phyloP scores from a whole-genome alignment of 148 eudicot species.

The Arbutus unedo region DNA sequence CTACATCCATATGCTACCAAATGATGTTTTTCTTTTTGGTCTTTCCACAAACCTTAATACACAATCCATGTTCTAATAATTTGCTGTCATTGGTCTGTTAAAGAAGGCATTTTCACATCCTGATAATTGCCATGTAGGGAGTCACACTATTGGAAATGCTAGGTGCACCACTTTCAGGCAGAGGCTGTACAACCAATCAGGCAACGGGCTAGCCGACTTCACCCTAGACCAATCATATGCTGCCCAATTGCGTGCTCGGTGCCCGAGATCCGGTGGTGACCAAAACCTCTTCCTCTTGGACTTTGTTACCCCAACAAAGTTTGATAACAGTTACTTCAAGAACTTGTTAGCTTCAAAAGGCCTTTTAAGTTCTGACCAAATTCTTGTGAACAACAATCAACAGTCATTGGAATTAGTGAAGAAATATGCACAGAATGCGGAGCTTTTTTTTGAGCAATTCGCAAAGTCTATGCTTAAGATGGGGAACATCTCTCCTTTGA shows the following conservation, averaged over 20 bases:
- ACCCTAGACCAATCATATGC: constrained; percentile 53
- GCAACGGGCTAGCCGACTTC: constrained; percentile 51
- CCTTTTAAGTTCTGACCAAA: constrained; percentile 55
- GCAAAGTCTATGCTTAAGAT: constrained; percentile 76
- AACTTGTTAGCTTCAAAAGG: constrained; percentile 52
- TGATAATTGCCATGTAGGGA: constrained; percentile 36
- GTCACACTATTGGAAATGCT: constrained; percentile 84
- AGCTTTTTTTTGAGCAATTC: constrained; percentile 69
- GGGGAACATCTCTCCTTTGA: constrained; percentile 72
- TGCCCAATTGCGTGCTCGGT: constrained; percentile 45
- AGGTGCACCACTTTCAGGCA: constrained; percentile 90
- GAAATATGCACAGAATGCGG: constrained; percentile 53
- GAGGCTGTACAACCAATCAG: constrained; percentile 76
- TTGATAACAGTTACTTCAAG: constrained; percentile 61
- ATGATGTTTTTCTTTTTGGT: not conserved
- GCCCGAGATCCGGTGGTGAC: constrained; percentile 82
- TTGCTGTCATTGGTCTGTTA: not conserved
- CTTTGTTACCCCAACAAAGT: constrained; percentile 38
- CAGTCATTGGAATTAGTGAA: constrained; percentile 46
- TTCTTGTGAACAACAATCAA: constrained; percentile 41
- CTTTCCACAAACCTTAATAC: not conserved
- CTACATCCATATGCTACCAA: not conserved
- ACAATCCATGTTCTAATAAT: not conserved
- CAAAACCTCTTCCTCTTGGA: constrained; percentile 69
- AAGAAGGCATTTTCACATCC: not conserved